phyloP scores from a whole-genome alignment of 2,329 filamentous ascomycete genomes.

The Fusarium euwallaceae region DNA sequence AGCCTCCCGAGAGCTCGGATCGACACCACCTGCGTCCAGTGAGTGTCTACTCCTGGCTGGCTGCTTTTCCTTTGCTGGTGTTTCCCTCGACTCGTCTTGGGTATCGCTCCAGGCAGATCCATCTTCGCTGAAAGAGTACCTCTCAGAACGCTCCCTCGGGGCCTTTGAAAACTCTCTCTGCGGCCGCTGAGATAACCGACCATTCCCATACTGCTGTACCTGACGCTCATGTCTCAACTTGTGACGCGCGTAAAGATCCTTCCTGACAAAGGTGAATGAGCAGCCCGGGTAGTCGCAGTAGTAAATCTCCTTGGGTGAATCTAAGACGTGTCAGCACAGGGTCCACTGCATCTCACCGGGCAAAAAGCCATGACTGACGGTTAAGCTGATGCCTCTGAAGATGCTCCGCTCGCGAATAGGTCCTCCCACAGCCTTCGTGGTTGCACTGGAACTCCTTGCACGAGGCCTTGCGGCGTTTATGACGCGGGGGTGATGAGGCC shows the following conservation, averaged over 20 bases:
- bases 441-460: conserved; percentile 50
- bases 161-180: conserved; percentile 44
- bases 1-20: conserved; percentile 10
- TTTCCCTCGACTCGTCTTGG: conserved; percentile 44
- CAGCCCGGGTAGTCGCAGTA: conserved; percentile 48
- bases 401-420: conserved; percentile 47
- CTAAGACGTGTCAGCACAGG: conserved; percentile 35
- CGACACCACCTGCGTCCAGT: conserved; percentile 18
- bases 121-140: conserved; percentile 47
- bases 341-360: neutral
- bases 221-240: conserved; percentile 47
- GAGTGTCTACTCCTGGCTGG: conserved; percentile 15
- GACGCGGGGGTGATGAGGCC: conserved; percentile 47
- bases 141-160: conserved; percentile 32
- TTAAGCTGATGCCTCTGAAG: conserved; percentile 47
- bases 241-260: conserved; percentile 47
- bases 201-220: conserved; percentile 46
- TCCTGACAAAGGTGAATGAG: conserved; percentile 47
- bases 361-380: conserved; percentile 27
- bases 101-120: conserved; percentile 47
- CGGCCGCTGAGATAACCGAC: conserved; percentile 43
- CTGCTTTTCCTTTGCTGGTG: conserved; percentile 31
- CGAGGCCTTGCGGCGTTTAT: conserved; percentile 49
- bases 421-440: conserved; percentile 47
- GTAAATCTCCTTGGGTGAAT: conserved; percentile 49